Evolutionary conservation across 208 protist genomes (phyloP), one percentile per base, ranked within the genome.

Genomic region (Novymonas esmeraldas): DNA sequence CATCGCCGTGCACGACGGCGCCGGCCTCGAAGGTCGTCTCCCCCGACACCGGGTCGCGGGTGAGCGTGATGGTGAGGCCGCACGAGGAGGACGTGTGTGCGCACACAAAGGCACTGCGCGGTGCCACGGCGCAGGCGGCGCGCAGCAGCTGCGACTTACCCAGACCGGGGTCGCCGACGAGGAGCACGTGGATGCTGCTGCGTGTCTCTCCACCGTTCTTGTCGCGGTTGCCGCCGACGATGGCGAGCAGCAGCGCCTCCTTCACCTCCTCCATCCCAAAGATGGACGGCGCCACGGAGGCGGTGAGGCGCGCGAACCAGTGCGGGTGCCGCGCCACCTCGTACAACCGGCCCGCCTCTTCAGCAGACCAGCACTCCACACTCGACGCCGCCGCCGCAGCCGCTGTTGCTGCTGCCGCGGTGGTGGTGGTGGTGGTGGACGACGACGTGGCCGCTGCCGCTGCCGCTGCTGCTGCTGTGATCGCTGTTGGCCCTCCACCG

Each of bases 61-160:
- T 76, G 4, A 99, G 82, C 5, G 98, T 99, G 20, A 99, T 98
- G 14, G 99, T 99, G 22, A 99, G 76, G 7, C 99, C 99, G 14
- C 98, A 95, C 0, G 92, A 93, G 2, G 98, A 98, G 18, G 98
- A 97, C 2, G 97, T 99, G 73, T 99, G 99, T n/a, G 98, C 98
- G 76, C 97, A 98, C 10, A 99, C 98, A 72, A 98, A 99, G 18
- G 99, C 98, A 51, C 98, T 98, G 31, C 99, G 92, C 0, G 98
- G 97, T 22, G 97, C 87, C 14, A 99, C 59, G 26, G 78, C 61
- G 24, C 93, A 90, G 5, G 97, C 89, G 0, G 98, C 95, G 16
- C 91, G 85, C 34, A 99, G 89, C 64, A 99, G 78, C 83, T 98
- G 97, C 45, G 84, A 97, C 73, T 99, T 99, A 28, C 99, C 99